Conservation (phyloP, 148 eudicot genomes). For the Nyssa sinensis region DNA sequence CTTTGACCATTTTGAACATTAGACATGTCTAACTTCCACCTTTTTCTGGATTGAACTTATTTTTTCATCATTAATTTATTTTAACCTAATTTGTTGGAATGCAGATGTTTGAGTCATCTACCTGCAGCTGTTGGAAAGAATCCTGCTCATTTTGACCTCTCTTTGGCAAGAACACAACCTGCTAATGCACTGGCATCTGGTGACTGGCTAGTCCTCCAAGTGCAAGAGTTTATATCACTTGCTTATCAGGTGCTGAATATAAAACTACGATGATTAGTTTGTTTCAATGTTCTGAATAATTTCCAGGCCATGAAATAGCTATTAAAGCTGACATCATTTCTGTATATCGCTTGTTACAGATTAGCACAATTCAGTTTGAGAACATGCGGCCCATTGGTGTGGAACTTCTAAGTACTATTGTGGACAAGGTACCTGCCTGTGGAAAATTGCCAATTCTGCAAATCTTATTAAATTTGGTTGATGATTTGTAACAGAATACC, state of each 20-base stretch:
- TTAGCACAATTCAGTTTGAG: slow-evolving; percentile 96
- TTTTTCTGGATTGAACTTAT: background rate
- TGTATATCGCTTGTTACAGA: slow-evolving; percentile 44
- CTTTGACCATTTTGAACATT: background rate
- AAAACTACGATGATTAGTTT: slow-evolving; percentile 11
- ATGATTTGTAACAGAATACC: background rate
- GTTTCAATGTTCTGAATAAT: slow-evolving; percentile 8
- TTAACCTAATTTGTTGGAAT: slow-evolving; percentile 16
- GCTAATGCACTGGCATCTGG: slow-evolving; percentile 42
- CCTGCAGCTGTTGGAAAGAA: slow-evolving; percentile 83
- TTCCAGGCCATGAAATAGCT: slow-evolving; percentile 13
- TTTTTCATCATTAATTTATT: slow-evolving; percentile 8
- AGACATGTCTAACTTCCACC: background rate
- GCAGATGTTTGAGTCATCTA: slow-evolving; percentile 90
- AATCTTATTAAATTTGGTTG: slow-evolving; percentile 2
- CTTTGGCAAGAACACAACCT: slow-evolving; percentile 64
- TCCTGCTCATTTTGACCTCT: slow-evolving; percentile 86
- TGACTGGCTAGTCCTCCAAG: slow-evolving; percentile 88
- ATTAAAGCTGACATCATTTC: slow-evolving; percentile 17
- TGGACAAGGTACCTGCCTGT: slow-evolving; percentile 74
- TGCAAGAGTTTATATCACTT: slow-evolving; percentile 90
- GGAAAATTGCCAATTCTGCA: slow-evolving; percentile 9
- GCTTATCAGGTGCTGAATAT: slow-evolving; percentile 81
- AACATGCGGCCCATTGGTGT: slow-evolving; percentile 91
- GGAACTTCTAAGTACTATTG: slow-evolving; percentile 70